phyloP scores from a whole-genome alignment of 1,139 yeast species.

The Yamadazyma sp. region DNA sequence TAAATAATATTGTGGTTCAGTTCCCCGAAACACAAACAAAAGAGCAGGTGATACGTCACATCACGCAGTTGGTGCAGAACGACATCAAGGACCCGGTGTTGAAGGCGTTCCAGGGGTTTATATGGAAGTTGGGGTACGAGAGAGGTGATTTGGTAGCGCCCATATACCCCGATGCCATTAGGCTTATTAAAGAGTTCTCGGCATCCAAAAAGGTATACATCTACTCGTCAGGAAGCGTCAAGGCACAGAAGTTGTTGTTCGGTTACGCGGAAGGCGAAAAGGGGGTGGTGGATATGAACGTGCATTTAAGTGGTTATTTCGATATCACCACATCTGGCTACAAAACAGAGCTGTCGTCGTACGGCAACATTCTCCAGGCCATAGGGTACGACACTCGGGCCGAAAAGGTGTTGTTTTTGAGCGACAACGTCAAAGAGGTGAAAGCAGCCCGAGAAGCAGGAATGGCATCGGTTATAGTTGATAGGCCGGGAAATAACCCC shows the following conservation, averaged over 20 bases:
- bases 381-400: conserved; percentile 33
- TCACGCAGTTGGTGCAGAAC: conserved; percentile 43
- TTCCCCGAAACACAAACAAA: conserved; percentile 34
- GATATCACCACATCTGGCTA: conserved; percentile 85
- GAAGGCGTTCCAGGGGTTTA: conserved; percentile 77
- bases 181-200: conserved; percentile 45
- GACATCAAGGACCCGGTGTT: conserved; percentile 80
- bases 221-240: conserved; percentile 89
- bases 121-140: conserved; percentile 81
- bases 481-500: conserved; percentile 75
- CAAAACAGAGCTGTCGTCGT: conserved; percentile 60
- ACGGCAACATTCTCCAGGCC: conserved; percentile 52
- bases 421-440: conserved; percentile 71
- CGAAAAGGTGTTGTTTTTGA: conserved; percentile 57
- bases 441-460: conserved; percentile 74
- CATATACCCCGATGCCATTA: conserved; percentile 69
- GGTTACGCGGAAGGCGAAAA: conserved; percentile 48
- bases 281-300: conserved; percentile 48
- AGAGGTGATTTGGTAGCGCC: conserved; percentile 78
- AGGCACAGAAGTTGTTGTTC: conserved; percentile 80
- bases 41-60: conserved; percentile 36
- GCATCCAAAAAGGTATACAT: conserved; percentile 50
- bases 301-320: conserved; percentile 62
- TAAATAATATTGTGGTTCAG: conserved; percentile 33
- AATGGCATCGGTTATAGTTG: conserved; percentile 56